Evolutionary conservation across 306 rosid species (phyloP).

Genomic region (Quercus berberidifolia): DNA sequence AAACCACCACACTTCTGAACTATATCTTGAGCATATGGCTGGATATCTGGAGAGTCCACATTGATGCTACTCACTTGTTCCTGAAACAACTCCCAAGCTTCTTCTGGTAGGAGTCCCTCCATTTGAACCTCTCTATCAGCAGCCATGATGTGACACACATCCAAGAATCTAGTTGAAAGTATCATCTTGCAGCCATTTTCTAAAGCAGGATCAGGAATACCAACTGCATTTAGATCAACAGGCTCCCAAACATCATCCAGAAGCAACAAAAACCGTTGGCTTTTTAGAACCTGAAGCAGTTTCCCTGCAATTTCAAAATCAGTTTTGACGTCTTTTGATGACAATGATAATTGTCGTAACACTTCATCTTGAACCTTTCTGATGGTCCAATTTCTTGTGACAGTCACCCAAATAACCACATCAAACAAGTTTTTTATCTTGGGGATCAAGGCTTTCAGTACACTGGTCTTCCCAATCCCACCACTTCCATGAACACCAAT

Average conservation of each 20-base stretch:
- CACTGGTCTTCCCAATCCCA: neutral
- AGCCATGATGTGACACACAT: neutral
- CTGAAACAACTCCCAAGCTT: constrained; percentile 1
- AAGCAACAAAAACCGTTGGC: neutral
- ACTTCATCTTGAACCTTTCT: neutral
- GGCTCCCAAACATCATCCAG: constrained; percentile 1
- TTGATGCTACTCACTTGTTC: neutral
- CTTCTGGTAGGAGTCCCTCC: neutral
- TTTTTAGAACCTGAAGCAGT: neutral
- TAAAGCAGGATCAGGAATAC: neutral
- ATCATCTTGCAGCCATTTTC: neutral
- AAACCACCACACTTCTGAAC: neutral
- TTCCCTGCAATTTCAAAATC: neutral
- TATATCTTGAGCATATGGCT: neutral
- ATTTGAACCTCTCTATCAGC: neutral
- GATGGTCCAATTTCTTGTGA: neutral
- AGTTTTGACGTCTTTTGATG: neutral
- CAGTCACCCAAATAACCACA: neutral
- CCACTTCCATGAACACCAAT: neutral
- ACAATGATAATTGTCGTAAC: neutral
- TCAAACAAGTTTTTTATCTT: neutral
- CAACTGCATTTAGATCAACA: neutral
- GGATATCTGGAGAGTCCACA: neutral
- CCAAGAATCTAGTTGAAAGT: neutral
- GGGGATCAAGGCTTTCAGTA: neutral